A percentile compares a stretch with the other conserved stretches of the same genome.
Conservation (phyloP, 2,329 filamentous ascomycete genomes). For the Pezicula rhizophila region DNA sequence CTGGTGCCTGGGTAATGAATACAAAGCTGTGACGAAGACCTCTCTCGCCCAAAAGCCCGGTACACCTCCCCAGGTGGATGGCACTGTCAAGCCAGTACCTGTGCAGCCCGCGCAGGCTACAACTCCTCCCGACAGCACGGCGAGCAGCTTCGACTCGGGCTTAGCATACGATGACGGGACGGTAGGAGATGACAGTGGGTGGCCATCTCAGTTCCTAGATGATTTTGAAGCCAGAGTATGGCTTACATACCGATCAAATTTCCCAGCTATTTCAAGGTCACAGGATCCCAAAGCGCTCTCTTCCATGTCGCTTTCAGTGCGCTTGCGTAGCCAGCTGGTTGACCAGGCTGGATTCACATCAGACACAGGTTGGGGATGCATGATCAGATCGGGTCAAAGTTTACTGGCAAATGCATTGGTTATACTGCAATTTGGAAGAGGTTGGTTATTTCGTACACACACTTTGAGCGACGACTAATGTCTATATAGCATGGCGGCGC, state of each 20-base stretch:
- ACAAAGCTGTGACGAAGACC: constrained; percentile 30
- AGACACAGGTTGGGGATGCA: constrained; percentile 96
- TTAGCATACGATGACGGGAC: constrained; percentile 19
- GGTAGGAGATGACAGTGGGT: constrained; percentile 43
- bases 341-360: constrained; percentile 81
- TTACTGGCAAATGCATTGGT: constrained; percentile 81
- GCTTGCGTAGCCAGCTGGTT: constrained; percentile 71
- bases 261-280: constrained; percentile 74
- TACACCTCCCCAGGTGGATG: constrained; percentile 11
- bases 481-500: constrained; percentile 65
- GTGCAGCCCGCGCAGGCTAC: constrained; percentile 9
- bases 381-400: constrained; percentile 95
- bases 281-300: constrained; percentile 64
- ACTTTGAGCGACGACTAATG: constrained; percentile 4
- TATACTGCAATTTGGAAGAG: constrained; percentile 69
- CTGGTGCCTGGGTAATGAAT: constrained; percentile 72
- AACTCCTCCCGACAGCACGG: constrained; percentile 26
- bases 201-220: constrained; percentile 80
- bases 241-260: constrained; percentile 93
- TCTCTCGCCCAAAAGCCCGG: constrained; percentile 4
- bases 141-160: constrained; percentile 23
- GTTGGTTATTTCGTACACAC: constrained; percentile 37
- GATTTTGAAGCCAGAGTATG: constrained; percentile 92
- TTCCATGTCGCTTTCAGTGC: constrained; percentile 75
- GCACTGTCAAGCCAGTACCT: constrained; percentile 2